Percentiles rank a stretch among this genome's conserved stretches.
Evolutionary conservation across 179 eudicot genomes (phyloP).

Genomic region (Silene noctiflora): DNA sequence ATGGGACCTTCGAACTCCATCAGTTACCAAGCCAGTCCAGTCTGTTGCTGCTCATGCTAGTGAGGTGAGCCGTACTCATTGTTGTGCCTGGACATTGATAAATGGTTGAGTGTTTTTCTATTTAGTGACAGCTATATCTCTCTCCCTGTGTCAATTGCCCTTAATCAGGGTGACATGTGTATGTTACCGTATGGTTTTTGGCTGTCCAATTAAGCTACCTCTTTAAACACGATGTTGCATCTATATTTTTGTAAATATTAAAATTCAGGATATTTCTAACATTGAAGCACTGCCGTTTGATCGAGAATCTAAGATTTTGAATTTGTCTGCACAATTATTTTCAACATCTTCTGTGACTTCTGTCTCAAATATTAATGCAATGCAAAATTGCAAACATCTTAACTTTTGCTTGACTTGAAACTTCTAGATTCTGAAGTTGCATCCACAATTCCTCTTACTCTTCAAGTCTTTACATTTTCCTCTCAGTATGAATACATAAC

Average conservation of each 20-base stretch:
- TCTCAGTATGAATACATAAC: not conserved
- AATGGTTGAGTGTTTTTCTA: not conserved
- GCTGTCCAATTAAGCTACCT: too few relatives aligned
- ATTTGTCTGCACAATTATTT: not conserved
- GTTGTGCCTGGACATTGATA: not conserved
- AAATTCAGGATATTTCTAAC: not conserved
- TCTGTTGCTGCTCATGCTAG: conserved; percentile 88
- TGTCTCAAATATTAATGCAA: not conserved
- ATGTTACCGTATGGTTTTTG: not conserved
- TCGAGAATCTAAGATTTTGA: not conserved
- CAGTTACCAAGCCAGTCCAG: conserved; percentile 71
- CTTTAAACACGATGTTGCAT: too few relatives aligned
- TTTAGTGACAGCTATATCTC: not conserved
- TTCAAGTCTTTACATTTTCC: not conserved
- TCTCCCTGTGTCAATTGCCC: not conserved
- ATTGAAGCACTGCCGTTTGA: too few relatives aligned
- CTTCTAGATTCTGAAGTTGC: too few relatives aligned
- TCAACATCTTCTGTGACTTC: too few relatives aligned
- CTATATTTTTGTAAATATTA: not conserved
- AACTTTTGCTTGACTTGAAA: not conserved
- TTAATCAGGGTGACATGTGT: not conserved
- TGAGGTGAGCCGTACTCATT: conserved; percentile 50
- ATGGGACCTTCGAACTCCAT: conserved; percentile 82
- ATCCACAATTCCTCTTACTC: too few relatives aligned
- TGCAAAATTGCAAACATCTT: not conserved